Evolutionary conservation across 495 filamentous ascomycete species (phyloP).

Genomic region (Cercophora sp.): DNA sequence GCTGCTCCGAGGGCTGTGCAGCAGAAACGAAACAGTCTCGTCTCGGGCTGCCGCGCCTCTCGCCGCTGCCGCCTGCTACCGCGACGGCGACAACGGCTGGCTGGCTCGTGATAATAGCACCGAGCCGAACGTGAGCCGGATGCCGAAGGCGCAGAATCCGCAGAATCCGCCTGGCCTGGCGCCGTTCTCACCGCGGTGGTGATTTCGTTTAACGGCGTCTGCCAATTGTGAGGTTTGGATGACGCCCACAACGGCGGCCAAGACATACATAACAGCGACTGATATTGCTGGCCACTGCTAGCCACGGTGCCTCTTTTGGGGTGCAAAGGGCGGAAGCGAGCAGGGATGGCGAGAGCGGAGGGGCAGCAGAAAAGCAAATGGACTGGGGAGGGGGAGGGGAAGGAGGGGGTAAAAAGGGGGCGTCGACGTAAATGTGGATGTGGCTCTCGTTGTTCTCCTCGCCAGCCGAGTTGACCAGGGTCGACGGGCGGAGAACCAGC

Average conservation of each 20-base stretch:
- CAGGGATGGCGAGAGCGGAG: background rate
- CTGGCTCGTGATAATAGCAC: conserved; percentile 12
- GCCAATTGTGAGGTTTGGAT: conserved; percentile 24
- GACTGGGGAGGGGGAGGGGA: conserved; percentile 3
- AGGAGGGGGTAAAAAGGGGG: conserved; percentile 3
- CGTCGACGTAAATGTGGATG: conserved; percentile 14
- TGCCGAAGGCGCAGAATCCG: background rate
- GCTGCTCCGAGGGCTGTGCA: conserved; percentile 10
- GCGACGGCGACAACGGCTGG: background rate
- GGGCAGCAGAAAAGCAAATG: too few relatives aligned
- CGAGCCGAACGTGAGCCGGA: conserved; percentile 8
- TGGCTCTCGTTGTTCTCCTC: conserved; percentile 36
- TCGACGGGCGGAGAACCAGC: conserved; percentile 16
- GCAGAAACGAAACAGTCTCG: background rate
- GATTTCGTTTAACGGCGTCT: conserved; percentile 26
- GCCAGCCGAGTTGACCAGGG: conserved; percentile 47
- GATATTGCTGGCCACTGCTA: conserved; percentile 24
- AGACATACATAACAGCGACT: conserved; percentile 23
- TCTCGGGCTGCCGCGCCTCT: conserved; percentile 1
- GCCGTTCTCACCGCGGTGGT: conserved; percentile 18
- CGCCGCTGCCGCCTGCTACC: conserved; percentile 1
- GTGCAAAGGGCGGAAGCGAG: background rate
- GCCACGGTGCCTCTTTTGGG: conserved; percentile 10
- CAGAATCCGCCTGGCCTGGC: conserved; percentile 1
- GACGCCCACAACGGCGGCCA: conserved; percentile 23